Percentiles rank a stretch among this genome's conserved stretches.
These are phyloP conservation scores for Populus simonii DNA, from an alignment of 345 rosid genomes.

Conservation along the genomic window DNA sequence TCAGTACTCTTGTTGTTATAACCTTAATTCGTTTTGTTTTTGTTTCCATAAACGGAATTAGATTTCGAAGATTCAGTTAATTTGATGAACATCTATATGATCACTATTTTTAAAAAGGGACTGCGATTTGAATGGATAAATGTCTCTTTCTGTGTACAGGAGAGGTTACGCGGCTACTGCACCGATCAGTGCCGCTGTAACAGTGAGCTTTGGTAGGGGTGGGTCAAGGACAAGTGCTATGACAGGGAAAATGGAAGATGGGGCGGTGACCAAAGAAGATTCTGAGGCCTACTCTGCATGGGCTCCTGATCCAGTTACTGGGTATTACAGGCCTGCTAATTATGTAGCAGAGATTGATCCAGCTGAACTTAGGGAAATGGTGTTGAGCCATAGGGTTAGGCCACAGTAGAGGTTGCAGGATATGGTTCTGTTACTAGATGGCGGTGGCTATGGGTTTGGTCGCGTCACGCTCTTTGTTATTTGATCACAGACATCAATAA, in stretches of 20 bases:
- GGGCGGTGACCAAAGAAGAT: constrained; percentile 27
- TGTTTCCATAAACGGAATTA: not conserved
- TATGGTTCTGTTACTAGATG: too few relatives aligned
- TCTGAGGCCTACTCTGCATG: constrained; percentile 43
- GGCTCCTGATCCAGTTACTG: constrained; percentile 71
- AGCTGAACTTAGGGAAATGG: constrained; percentile 60
- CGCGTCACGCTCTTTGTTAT: too few relatives aligned
- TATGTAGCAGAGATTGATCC: constrained; percentile 46
- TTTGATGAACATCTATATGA: not conserved
- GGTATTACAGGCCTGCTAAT: constrained; percentile 57
- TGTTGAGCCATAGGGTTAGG: constrained; percentile 45
- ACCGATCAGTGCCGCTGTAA: constrained; percentile 8
- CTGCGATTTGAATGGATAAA: not conserved
- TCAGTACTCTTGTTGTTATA: not conserved
- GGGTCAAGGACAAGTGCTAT: constrained; percentile 11
- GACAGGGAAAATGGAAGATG: constrained; percentile 40
- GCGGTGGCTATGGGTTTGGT: too few relatives aligned
- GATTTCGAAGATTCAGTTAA: not conserved
- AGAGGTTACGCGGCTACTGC: constrained; percentile 48
- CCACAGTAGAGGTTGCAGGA: constrained; percentile 1
- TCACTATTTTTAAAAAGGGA: not conserved
- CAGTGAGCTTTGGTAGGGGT: constrained; percentile 29
- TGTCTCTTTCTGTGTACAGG: constrained; percentile 13
- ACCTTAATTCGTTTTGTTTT: too few relatives aligned
- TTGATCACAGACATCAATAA: too few relatives aligned